Conservation (phyloP, 257 asterid species). For the Primulina huaijiensis region DNA sequence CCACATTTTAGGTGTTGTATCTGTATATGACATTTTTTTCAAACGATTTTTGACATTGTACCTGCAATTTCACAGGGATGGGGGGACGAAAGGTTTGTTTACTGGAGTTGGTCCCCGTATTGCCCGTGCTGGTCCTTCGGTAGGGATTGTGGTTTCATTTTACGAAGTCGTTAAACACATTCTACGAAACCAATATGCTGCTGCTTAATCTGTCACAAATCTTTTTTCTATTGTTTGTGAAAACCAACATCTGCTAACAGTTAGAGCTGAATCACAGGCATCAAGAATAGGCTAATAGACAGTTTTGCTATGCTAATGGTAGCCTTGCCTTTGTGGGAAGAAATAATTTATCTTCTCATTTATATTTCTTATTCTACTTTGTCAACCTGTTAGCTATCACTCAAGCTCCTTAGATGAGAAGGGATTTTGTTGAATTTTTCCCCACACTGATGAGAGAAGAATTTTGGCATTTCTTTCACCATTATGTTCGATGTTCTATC, state of each 20-base stretch:
- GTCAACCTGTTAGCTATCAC: background rate
- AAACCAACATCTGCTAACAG: constrained; percentile 31
- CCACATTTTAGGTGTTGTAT: background rate
- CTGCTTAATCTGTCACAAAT: constrained; percentile 17
- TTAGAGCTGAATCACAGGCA: constrained; percentile 21
- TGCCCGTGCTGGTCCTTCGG: constrained; percentile 97
- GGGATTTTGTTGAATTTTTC: background rate
- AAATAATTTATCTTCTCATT: background rate
- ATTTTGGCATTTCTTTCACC: background rate
- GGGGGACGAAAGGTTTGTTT: constrained; percentile 85
- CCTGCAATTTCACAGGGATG: constrained; percentile 51
- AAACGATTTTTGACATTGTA: background rate
- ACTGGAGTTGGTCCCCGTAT: constrained; percentile 98
- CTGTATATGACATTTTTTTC: background rate
- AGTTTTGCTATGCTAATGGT: background rate
- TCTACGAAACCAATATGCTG: constrained; percentile 49
- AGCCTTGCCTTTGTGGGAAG: background rate
- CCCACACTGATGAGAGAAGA: background rate
- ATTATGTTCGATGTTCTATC: background rate
- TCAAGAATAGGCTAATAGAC: background rate
- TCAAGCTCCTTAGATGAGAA: background rate
- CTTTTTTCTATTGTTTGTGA: background rate
- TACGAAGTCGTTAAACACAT: constrained; percentile 80
- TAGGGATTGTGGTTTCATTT: constrained; percentile 89
- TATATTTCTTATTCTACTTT: no score